Evolutionary conservation across 2,329 filamentous ascomycete species (phyloP), one percentile per base, ranked within the genome.

Genomic region (Trichoderma sp.): DNA sequence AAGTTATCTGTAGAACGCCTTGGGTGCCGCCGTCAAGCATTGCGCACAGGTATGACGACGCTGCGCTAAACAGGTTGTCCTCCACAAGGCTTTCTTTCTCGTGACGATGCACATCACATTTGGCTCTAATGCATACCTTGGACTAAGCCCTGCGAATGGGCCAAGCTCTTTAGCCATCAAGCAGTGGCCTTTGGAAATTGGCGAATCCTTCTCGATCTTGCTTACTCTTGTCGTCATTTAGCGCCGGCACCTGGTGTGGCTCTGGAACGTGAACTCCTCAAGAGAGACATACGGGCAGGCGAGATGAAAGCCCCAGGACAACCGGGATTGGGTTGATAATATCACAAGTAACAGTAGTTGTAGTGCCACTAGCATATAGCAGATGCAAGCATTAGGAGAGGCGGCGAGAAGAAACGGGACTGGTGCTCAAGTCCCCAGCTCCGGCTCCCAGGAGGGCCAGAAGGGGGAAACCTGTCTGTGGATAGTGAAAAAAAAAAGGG

Each of bases 201-300:
- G n/a, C 40, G 62, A 67, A 52, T 59, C 63, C 63, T 49, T 67
- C 55, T 67, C 29, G 63, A 67, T 67, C 63, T 67, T 59, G 63
- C 63, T 52, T 59, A 67, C 55, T 58, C 53, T 14, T 58, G 62
- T 67, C 40, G 55, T 59, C 63, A 59, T 67, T 55, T 67, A 67
- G 63, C 63, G 63, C 63, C 63, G 63, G 63, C 63, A 67, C 55
- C 63, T 67, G 49, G 52, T 52, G 31, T 53, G 47, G 8, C 35
- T 27, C 62, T 24, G 37, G 40, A n/a, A 29, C 29, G 55, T 53
- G 55, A 67, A 59, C 63, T 67, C 21, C 55, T 67, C 55, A 40
- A 55, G 55, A 35, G 6, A 49, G 63, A 58, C 27, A 59, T 29
- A 43, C 13, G 6, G 19, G 40, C 40, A 58, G 55, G 40, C 63